Percentiles rank a stretch among this genome's conserved stretches.
Evolutionary conservation across 2,329 filamentous ascomycete species (phyloP).

Genomic region (Phialophora macrospora): DNA sequence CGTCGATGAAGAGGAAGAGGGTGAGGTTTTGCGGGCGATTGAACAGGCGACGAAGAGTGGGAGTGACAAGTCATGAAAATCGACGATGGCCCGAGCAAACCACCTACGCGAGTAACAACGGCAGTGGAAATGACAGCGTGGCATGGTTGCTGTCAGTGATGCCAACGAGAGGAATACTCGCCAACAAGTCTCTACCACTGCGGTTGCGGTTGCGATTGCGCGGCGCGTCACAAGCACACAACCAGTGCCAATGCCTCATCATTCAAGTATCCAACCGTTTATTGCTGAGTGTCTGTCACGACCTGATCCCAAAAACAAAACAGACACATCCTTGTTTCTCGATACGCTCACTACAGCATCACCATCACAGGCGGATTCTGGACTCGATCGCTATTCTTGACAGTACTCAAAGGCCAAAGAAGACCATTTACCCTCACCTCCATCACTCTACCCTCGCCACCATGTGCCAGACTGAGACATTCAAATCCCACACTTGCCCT

Average conservation of each 20-base stretch:
- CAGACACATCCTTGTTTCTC: neutral
- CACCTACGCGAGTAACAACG: neutral
- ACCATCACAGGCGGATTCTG: neutral
- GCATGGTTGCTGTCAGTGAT: neutral
- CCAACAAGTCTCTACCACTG: neutral
- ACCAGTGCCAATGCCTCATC: neutral
- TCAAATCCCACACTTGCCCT: constrained; percentile 52
- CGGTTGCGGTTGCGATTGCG: neutral
- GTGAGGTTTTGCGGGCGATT: constrained; percentile 42
- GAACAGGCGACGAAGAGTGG: constrained; percentile 29
- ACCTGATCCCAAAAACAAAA: neutral
- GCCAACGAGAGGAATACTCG: neutral
- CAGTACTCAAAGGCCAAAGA: neutral
- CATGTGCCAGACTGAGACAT: constrained; percentile 56
- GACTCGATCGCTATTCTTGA: neutral
- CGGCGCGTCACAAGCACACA: too few relatives aligned
- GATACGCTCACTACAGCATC: neutral
- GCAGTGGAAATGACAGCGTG: neutral
- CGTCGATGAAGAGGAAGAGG: constrained; percentile 49
- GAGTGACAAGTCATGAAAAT: constrained; percentile 2
- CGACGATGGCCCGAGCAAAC: neutral
- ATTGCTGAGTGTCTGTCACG: neutral
- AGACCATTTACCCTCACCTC: neutral
- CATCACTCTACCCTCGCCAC: constrained; percentile 11
- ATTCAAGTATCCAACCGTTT: neutral